phyloP scores from a whole-genome alignment of 164 flowering plant species.

The Annona cherimola region DNA sequence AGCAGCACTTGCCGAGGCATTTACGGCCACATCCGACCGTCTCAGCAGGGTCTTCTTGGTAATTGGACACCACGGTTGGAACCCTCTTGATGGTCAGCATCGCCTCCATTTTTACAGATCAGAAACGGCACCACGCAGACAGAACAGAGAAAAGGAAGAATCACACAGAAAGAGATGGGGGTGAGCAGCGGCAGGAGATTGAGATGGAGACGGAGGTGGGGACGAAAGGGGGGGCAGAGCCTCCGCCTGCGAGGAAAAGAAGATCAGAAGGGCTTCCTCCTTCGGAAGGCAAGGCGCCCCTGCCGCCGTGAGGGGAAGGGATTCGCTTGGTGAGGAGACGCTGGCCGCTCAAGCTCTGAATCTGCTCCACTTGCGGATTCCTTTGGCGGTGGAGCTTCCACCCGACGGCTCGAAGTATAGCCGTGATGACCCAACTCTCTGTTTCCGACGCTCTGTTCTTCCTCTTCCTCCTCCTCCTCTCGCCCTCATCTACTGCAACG shows the following conservation, averaged over 20 bases:
- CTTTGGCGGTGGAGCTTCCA: slow-evolving; percentile 20
- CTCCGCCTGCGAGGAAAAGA: slow-evolving; percentile 72
- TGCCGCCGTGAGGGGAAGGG: slow-evolving; percentile 75
- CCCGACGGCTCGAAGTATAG: slow-evolving; percentile 24
- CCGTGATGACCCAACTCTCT: slow-evolving; percentile 28
- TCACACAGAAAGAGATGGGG: neutral
- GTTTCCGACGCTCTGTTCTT: neutral
- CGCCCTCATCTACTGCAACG: neutral
- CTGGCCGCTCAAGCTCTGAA: slow-evolving; percentile 8
- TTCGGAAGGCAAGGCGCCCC: slow-evolving; percentile 72
- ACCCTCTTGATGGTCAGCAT: slow-evolving; percentile 75
- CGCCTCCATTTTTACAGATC: neutral
- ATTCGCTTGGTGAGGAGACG: slow-evolving; percentile 9
- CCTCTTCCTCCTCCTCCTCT: neutral
- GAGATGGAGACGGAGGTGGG: neutral
- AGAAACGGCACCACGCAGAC: neutral
- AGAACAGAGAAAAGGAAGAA: neutral
- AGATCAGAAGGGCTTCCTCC: slow-evolving; percentile 82
- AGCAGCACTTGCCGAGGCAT: slow-evolving; percentile 67
- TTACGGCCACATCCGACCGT: slow-evolving; percentile 63
- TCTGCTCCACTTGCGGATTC: slow-evolving; percentile 1
- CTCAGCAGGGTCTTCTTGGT: slow-evolving; percentile 42
- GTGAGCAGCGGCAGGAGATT: neutral
- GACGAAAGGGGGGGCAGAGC: slow-evolving; percentile 10
- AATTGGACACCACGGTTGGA: slow-evolving; percentile 67